Base-by-base conservation (phyloP, 768 basidiomycete species). In the Boletus rubescentipes region DNA sequence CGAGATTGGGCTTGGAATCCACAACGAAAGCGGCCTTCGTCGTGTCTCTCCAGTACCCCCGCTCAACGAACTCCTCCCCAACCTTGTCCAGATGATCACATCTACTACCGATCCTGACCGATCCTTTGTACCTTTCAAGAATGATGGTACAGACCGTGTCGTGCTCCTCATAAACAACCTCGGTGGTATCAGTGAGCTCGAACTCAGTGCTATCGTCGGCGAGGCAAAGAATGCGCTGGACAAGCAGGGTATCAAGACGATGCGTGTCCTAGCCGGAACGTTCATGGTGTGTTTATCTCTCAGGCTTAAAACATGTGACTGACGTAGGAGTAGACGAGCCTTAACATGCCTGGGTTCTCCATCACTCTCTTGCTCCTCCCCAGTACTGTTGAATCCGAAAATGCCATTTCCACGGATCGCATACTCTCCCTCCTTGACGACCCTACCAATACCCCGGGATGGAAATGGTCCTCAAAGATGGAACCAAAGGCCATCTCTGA, bases 271-370 rank as follows among this genome's bases (percentile, higher is more conserved):
- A 9, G 76, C 83, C 11, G 94, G 94, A 3, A 87, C 88, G 12
- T 93, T 89, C 72, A 96, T 97, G 94, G 91, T 87, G 50, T 38
- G 77, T 69, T 41, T 14, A 21, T 21, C 29, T 45, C 18, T 43
- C 37, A 8, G 4, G 3, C 29, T 18, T 14, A 26, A 31, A 44
- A 21, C 15, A 10, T 30, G 11, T 12, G 37, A 53, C 30, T 54
- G 50, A 58, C 31, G 15, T 32, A 29, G 55, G 43, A 9, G 61
- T 34, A 87, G 92, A 93, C 91, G 21, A 91, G 88, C 53, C 79
- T 96, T 59, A 94, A 93, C 71, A 93, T 94, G 90, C 90, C 92
- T 30, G 93, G 93, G 3, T 91, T 95, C 68, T 93, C 91, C 15
- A 74, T 96, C 55, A 89, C 91, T 2, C 77, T 93, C 16, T 77